A percentile compares a stretch with the other conserved stretches of the same genome.
Evolutionary conservation across 306 rosid species (phyloP).

Genomic region (Carpinus viminea): DNA sequence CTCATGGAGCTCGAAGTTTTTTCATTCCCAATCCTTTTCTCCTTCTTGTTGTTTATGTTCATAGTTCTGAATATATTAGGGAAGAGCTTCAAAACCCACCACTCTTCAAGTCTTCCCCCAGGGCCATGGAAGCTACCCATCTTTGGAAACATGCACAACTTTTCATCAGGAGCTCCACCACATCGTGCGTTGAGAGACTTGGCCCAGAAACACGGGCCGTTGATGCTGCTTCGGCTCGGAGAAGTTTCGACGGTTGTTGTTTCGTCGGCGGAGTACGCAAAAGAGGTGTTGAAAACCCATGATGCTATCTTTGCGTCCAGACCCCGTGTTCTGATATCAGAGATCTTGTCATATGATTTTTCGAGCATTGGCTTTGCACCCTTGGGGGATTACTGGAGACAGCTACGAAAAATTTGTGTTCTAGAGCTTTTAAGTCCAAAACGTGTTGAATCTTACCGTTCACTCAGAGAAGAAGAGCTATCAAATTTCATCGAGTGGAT

Average conservation of each 20-base stretch:
- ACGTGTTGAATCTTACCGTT: constrained; percentile 21
- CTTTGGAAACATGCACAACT: constrained; percentile 23
- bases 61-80: neutral
- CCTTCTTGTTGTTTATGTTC: constrained; percentile 1
- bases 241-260: constrained; percentile 14
- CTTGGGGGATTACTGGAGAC: constrained; percentile 34
- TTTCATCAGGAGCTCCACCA: neutral
- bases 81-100: neutral
- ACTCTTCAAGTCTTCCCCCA: constrained; percentile 6
- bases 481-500: neutral
- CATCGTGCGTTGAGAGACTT: constrained; percentile 16
- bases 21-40: neutral
- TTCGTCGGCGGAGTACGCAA: constrained; percentile 33
- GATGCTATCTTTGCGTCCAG: constrained; percentile 29
- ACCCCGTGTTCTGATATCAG: neutral
- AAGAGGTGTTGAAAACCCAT: constrained; percentile 31
- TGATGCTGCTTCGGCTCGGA: constrained; percentile 20
- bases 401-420: neutral
- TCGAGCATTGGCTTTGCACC: neutral
- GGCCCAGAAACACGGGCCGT: constrained; percentile 31
- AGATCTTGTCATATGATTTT: neutral
- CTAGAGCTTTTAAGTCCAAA: constrained; percentile 1
- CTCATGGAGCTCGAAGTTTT: constrained; percentile 11
- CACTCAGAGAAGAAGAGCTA: constrained; percentile 22
- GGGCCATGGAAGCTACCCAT: constrained; percentile 19